phyloP scores from a whole-genome alignment of 805 yeast genomes.

The Monosporozyma servazzii region DNA sequence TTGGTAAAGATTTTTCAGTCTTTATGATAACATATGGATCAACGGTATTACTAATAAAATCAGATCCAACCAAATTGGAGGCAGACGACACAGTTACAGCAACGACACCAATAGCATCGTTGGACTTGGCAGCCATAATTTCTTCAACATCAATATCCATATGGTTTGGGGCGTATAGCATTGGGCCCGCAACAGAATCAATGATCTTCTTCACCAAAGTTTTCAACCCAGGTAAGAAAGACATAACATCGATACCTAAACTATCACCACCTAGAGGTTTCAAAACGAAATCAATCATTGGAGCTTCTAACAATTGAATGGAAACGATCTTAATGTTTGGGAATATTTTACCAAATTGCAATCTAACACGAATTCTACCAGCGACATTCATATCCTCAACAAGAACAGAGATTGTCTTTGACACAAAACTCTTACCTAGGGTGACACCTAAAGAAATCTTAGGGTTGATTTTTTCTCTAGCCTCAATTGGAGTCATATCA shows the following conservation, averaged over 20 bases:
- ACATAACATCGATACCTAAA: conserved; percentile 78
- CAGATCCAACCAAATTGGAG: conserved; percentile 36
- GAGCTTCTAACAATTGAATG: conserved; percentile 67
- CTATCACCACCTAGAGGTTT: conserved; percentile 87
- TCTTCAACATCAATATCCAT: conserved; percentile 69
- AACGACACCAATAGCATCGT: conserved; percentile 62
- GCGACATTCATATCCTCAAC: conserved; percentile 73
- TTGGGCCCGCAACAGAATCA: conserved; percentile 63
- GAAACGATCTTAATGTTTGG: conserved; percentile 75
- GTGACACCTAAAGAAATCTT: conserved; percentile 75
- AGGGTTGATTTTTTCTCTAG: conserved; percentile 63
- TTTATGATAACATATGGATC: conserved; percentile 52
- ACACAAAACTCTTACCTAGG: conserved; percentile 71
- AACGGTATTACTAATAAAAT: conserved; percentile 33
- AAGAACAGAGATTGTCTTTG: conserved; percentile 65
- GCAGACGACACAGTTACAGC: conserved; percentile 55
- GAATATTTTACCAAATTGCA: conserved; percentile 53
- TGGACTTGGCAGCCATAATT: conserved; percentile 49
- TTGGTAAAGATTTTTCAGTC: conserved; percentile 36
- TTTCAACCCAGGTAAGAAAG: conserved; percentile 71
- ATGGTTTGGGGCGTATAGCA: conserved; percentile 76
- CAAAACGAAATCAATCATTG: conserved; percentile 66
- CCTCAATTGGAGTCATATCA: conserved; percentile 72
- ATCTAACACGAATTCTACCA: conserved; percentile 58
- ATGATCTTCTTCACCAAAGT: conserved; percentile 61